These are phyloP conservation scores for Rasamsonia emersonii DNA, from an alignment of 2,329 filamentous ascomycete genomes.

Conservation along the genomic window DNA sequence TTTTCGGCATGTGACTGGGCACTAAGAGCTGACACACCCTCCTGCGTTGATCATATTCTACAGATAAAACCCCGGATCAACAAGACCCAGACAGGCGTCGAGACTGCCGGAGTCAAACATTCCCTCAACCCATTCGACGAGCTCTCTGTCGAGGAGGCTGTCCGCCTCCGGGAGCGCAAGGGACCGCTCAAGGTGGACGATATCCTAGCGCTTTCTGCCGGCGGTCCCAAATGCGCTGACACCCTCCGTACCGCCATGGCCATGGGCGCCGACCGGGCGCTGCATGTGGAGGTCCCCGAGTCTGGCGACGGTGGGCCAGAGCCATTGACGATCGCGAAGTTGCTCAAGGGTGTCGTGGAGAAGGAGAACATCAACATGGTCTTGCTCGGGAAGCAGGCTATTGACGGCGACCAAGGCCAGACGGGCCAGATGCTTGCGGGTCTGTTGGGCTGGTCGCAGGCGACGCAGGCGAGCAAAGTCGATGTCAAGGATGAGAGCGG, in stretches of 20 bases:
- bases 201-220: constrained; percentile 82
- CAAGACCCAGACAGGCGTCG: constrained; percentile 72
- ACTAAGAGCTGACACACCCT: constrained; percentile 1
- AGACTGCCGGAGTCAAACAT: constrained; percentile 90
- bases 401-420: constrained; percentile 92
- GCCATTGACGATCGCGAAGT: constrained; percentile 84
- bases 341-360: constrained; percentile 70
- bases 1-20: too few species aligned
- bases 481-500: constrained; percentile 62
- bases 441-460: constrained; percentile 84
- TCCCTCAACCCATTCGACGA: constrained; percentile 99
- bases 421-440: constrained; percentile 98
- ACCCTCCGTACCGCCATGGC: constrained; percentile 94
- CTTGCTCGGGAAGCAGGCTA: constrained; percentile 93
- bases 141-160: constrained; percentile 91
- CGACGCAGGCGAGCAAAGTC: constrained; percentile 83
- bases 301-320: constrained; percentile 61
- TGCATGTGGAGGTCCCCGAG: constrained; percentile 76
- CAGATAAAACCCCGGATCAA: constrained; percentile 64
- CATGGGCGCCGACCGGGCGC: constrained; percentile 88
- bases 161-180: constrained; percentile 86
- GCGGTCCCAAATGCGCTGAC: constrained; percentile 79
- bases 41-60: neutral
- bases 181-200: constrained; percentile 71
- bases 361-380: constrained; percentile 85